Evolutionary conservation across 2,329 filamentous ascomycete genomes (phyloP), one percentile per base, ranked within the genome.

Genomic region (Aspergillus sp.): DNA sequence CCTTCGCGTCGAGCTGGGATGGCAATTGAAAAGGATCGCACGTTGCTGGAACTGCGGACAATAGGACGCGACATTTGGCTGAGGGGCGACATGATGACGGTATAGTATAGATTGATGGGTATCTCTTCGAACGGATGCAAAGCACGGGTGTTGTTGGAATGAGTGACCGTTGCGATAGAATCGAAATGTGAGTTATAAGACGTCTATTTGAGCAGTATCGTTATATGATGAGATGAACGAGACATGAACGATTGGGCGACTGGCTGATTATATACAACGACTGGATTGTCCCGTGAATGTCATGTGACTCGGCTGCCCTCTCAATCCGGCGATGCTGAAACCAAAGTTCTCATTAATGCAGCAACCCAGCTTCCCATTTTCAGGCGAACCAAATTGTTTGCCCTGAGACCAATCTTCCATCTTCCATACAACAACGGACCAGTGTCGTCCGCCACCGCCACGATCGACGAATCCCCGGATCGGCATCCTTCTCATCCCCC

Each of bases 1-100:
- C 68, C 70, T 36, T 62, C 70, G 7, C 54, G 62, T 62, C 70
- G 66, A 2, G 62, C 62, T 0, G 60, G 59, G 4, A 68, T 52
- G 2, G 64, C 59, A 6, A 59, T 56, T 0, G 69, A 68, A 27
- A 72, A 65, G 0, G 60, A 47, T 13, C 68, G 68, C 1, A 62
- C 8, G 11, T 61, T 21, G 13, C 54, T 38, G 36, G 59, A 8
- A 39, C 52, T 23, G 36, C 64, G 66, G 19, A 68, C 44, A 38
- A 70, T 30, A 6, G 67, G 65, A 36, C 66, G 69, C 0, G 59
- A 54, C 15, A 56, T 54, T 52, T 54, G 32, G 53, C 15, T 25
- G 17, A 53, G 17, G 55, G 57, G 54, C 56, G 39, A 47, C n/a
- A 54, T 42, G 57, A 51, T 52, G 54, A 41, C 4, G n/a, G 38